These are phyloP conservation scores for Brassica nigra DNA, from an alignment of 345 rosid species.

Conservation along the genomic window DNA sequence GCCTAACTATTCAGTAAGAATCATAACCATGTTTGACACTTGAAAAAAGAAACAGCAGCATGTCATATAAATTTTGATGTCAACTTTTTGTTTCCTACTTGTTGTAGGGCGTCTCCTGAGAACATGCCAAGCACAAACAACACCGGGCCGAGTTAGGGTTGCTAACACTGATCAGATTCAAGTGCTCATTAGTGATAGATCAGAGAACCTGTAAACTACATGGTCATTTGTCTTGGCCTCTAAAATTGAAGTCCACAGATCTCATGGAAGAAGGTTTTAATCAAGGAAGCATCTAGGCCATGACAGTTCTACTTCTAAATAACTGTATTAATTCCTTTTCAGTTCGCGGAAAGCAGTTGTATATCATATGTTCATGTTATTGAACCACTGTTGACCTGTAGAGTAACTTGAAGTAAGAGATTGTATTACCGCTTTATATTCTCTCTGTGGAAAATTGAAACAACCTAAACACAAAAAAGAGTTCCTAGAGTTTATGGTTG, in stretches of 20 bases:
- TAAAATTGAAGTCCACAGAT: conserved; percentile 10
- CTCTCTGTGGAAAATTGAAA: conserved; percentile 17
- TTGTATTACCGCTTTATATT: conserved; percentile 15
- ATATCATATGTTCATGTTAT: conserved; percentile 8
- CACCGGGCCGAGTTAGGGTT: conserved; percentile 7
- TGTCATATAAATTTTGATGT: background rate
- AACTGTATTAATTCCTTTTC: background rate
- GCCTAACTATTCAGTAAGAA: conserved; percentile 61
- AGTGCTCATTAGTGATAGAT: conserved; percentile 11
- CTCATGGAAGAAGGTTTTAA: conserved; percentile 12
- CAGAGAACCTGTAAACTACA: conserved; percentile 4
- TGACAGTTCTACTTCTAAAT: conserved; percentile 3
- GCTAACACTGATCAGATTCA: conserved; percentile 18
- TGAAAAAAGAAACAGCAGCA: background rate
- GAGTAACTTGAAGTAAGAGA: conserved; percentile 27
- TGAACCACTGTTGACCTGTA: conserved; percentile 16
- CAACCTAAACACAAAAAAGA: conserved; percentile 17
- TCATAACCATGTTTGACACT: conserved; percentile 3
- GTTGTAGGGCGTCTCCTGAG: conserved; percentile 61
- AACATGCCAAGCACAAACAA: conserved; percentile 28
- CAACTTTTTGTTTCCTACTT: conserved; percentile 24
- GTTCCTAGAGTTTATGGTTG: conserved; percentile 19
- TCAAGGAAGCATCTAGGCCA: conserved; percentile 19
- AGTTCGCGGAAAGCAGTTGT: conserved; percentile 13
- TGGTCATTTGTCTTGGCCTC: background rate